Conservation (phyloP, 2,329 filamentous ascomycete genomes). For the Sporothrix inflata region DNA sequence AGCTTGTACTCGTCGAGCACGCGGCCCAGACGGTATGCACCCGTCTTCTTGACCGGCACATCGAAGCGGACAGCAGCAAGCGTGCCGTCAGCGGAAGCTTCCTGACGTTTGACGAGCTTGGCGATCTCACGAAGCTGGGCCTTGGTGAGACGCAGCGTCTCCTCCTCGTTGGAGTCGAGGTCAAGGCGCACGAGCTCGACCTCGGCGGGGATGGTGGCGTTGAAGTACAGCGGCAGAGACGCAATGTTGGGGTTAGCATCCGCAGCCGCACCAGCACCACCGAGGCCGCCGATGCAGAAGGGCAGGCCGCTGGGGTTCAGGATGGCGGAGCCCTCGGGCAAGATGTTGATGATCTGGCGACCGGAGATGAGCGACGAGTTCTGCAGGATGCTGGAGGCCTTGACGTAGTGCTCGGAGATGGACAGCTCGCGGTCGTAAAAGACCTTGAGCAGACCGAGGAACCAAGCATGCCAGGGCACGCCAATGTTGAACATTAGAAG, state of each 20-base stretch:
- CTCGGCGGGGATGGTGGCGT: constrained; percentile 84
- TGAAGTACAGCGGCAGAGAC: constrained; percentile 80
- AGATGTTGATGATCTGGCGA: constrained; percentile 95
- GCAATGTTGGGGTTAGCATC: constrained; percentile 33
- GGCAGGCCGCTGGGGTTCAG: constrained; percentile 81
- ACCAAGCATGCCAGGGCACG: constrained; percentile 70
- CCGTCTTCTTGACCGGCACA: constrained; percentile 80
- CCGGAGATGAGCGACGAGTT: constrained; percentile 93
- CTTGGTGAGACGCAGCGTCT: constrained; percentile 74
- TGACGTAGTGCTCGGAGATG: constrained; percentile 91
- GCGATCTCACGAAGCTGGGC: constrained; percentile 76
- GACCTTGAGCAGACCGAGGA: constrained; percentile 74
- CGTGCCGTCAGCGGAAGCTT: constrained; percentile 59
- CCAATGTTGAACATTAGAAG: constrained; percentile 93
- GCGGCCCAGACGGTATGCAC: constrained; percentile 80
- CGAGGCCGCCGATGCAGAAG: constrained; percentile 75
- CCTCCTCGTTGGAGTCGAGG: constrained; percentile 73
- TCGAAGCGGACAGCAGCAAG: constrained; percentile 66
- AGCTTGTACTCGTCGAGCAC: constrained; percentile 94
- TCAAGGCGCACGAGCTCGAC: constrained; percentile 90
- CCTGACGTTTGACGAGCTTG: constrained; percentile 66
- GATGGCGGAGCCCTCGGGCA: constrained; percentile 90
- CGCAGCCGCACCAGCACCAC: constrained; percentile 43
- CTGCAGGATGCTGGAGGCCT: constrained; percentile 82
- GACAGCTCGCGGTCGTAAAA: constrained; percentile 92